Percentiles rank a stretch among this genome's conserved stretches.
Conservation (phyloP, 2,329 filamentous ascomycete genomes). For the Paracorniculantispora psalliotae region DNA sequence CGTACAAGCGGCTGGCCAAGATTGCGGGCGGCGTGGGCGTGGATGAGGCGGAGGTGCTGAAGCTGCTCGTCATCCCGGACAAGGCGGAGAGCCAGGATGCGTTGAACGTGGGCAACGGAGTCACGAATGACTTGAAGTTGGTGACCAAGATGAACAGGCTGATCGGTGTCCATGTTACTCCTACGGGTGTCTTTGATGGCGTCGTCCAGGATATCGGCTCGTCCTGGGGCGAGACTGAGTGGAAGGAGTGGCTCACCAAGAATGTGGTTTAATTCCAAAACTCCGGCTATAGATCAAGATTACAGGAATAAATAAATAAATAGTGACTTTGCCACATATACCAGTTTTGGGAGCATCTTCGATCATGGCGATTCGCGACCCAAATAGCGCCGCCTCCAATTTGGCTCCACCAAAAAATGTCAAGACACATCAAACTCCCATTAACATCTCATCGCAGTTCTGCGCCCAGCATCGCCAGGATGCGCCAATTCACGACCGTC, state of each 20-base stretch:
- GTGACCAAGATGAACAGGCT: constrained; percentile 75
- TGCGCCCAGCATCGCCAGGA: background rate
- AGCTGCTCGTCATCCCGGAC: constrained; percentile 63
- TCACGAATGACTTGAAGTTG: constrained; percentile 81
- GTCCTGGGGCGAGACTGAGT: constrained; percentile 73
- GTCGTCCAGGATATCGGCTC: constrained; percentile 77
- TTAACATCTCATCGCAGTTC: background rate
- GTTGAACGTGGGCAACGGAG: constrained; percentile 73
- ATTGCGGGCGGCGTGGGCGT: constrained; percentile 66
- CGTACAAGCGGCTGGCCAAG: constrained; percentile 72
- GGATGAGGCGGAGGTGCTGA: constrained; percentile 64
- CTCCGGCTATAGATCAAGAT: background rate
- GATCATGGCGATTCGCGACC: background rate
- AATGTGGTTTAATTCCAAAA: constrained; percentile 36
- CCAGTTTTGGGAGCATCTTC: background rate
- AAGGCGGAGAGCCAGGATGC: constrained; percentile 61
- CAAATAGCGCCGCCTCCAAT: background rate
- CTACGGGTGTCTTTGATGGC: constrained; percentile 84
- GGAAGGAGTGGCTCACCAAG: constrained; percentile 74
- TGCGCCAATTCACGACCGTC: background rate
- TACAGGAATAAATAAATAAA: background rate
- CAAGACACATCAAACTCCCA: background rate
- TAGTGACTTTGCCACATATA: background rate
- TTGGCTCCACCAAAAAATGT: constrained; percentile 4
- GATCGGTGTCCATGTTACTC: constrained; percentile 82